A percentile compares a stretch with the other conserved stretches of the same genome.
Evolutionary conservation across 106 monocot genomes (phyloP).

Genomic region (Acorus calamus): DNA sequence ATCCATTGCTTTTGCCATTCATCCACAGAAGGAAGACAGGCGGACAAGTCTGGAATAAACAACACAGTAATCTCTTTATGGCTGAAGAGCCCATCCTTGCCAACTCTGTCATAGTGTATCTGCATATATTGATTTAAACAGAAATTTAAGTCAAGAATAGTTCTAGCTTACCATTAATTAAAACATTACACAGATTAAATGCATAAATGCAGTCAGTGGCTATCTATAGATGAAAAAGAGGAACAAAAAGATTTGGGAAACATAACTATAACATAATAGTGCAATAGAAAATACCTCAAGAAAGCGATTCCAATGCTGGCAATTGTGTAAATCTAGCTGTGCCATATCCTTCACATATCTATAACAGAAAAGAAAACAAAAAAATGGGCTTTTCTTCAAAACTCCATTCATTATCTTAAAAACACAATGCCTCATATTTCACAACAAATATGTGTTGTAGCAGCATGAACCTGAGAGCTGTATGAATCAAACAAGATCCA

Average conservation of each 20-base stretch:
- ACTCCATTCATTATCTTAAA: not conserved
- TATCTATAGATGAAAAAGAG: too few species aligned
- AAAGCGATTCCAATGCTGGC: conserved; percentile 85
- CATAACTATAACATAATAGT: too few species aligned
- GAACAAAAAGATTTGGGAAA: too few species aligned
- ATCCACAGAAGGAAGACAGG: conserved; percentile 81
- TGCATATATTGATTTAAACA: conserved; percentile 11
- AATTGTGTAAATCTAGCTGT: conserved; percentile 66
- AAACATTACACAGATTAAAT: too few species aligned
- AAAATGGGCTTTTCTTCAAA: not conserved
- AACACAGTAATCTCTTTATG: conserved; percentile 89
- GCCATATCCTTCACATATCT: conserved; percentile 71
- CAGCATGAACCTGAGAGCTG: conserved; percentile 56
- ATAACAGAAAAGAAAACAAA: conserved; percentile 11
- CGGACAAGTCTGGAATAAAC: conserved; percentile 69
- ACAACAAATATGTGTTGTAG: not conserved
- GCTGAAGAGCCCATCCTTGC: conserved; percentile 73
- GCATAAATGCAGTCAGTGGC: too few species aligned
- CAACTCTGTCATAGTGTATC: conserved; percentile 87
- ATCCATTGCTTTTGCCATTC: conserved; percentile 74
- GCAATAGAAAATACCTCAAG: conserved; percentile 54
- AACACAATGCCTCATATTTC: too few species aligned
- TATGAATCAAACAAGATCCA: conserved; percentile 51
- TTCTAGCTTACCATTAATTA: too few species aligned
- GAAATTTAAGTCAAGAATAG: too few species aligned